phyloP scores from a whole-genome alignment of 2,329 filamentous ascomycete genomes.

The Ascochyta clinopodiicola region DNA sequence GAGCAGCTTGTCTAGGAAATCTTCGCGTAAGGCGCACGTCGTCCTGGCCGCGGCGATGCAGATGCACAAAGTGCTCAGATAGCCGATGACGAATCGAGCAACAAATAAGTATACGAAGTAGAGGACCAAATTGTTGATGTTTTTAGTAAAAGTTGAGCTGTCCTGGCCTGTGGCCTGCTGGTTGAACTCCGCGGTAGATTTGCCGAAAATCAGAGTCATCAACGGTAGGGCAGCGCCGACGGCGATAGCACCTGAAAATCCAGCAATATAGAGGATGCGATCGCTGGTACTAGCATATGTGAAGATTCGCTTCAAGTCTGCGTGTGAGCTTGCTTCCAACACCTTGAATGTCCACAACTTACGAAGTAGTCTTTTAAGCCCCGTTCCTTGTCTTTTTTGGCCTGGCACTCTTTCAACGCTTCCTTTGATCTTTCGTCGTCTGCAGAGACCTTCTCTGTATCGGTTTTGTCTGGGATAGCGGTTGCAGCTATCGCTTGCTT shows the following conservation, averaged over 20 bases:
- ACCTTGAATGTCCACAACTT: too few relatives aligned
- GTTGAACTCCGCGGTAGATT: constrained; percentile 24
- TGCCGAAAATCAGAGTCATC: constrained; percentile 63
- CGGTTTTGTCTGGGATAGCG: too few relatives aligned
- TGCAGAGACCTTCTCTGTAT: too few relatives aligned
- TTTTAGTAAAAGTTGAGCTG: constrained; percentile 8
- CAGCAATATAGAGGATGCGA: constrained; percentile 9
- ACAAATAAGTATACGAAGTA: constrained; percentile 36
- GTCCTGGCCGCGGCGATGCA: constrained; percentile 66
- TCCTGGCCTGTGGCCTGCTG: constrained; percentile 16
- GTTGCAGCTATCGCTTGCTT: too few relatives aligned
- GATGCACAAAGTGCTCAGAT: constrained; percentile 77
- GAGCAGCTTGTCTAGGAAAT: constrained; percentile 67
- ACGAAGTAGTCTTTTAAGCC: too few relatives aligned
- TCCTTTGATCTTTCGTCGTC: too few relatives aligned
- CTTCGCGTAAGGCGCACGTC: constrained; percentile 45
- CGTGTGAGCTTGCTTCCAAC: neutral
- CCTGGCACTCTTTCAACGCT: too few relatives aligned
- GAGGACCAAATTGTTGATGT: constrained; percentile 22
- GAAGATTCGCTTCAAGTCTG: constrained; percentile 13
- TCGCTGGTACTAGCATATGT: constrained; percentile 15
- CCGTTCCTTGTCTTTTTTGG: too few relatives aligned
- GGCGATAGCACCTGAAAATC: constrained; percentile 59
- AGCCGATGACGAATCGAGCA: constrained; percentile 67
- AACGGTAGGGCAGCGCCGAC: constrained; percentile 75